Base-by-base conservation (phyloP, 2,329 filamentous ascomycete species). In the Ascosphaera apis region DNA sequence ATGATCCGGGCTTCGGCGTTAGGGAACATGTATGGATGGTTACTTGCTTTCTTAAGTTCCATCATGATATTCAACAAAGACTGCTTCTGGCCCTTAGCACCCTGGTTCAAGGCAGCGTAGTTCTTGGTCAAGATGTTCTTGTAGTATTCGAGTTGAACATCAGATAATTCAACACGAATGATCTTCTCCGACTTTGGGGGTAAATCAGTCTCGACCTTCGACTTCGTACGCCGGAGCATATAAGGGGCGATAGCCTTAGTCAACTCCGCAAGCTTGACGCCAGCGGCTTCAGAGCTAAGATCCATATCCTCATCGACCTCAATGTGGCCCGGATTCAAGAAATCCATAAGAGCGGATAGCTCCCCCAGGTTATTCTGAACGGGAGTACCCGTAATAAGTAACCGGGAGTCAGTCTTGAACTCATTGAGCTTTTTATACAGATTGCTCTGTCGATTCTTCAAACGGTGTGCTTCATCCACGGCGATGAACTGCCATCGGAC, bases 31-130 rank as follows among this genome's bases (percentile, higher is more conserved):
- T 98, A 88, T 0, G 88, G 88, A 53, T 98, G 88, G 51, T 98
- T 98, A 62, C 88, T 98, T 38, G 98, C 88, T 60, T 98, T 98
- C 47, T 88, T 73, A 69, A 98, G 98, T 58, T 98, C 88, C 88
- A 98, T 98, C 43, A 98, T 88, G 43, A 98, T 65, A 56, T 98
- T 98, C 47, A 98, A 95, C 11, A 98, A 61, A 0, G 86, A 95
- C 45, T 91, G 86, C 56, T 92, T 95, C 53, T 91, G 81, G 4
- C 86, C 88, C 41, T 72, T 81, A 32, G 76, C 75, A 33, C 83
- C 86, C 49, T 92, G 80, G 47, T 91, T 92, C 1, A 82, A 83
- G 66, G 93, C 95, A 56, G 98, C 88, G 38, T 98, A 91, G 15
- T 98, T 72, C 18, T 88, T 88, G 1, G 88, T 95, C 16, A 98